These are phyloP conservation scores for Leishmania braziliensis DNA, from an alignment of 208 protist species.

Conservation along the genomic window DNA sequence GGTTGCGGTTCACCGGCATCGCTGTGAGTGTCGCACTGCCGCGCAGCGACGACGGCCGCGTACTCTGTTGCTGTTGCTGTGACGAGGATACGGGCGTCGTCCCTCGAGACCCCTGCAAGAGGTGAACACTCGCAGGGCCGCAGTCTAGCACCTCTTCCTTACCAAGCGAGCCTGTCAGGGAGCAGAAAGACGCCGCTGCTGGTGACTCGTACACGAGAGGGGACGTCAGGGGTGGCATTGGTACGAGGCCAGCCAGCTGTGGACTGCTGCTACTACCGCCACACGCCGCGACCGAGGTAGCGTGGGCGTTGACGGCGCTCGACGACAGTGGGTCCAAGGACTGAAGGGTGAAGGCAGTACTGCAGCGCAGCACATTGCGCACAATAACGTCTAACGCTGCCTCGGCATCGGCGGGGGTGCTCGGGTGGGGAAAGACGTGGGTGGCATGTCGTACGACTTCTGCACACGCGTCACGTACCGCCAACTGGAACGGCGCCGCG, in stretches of 20 bases:
- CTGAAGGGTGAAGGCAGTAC: slow-evolving; percentile 23
- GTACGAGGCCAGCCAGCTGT: neutral
- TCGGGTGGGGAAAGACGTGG: slow-evolving; percentile 38
- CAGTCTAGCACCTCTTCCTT: neutral
- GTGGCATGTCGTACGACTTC: slow-evolving; percentile 44
- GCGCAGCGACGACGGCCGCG: slow-evolving; percentile 23
- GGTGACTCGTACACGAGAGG: neutral
- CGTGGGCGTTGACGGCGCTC: slow-evolving; percentile 3
- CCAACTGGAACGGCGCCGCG: slow-evolving; percentile 41
- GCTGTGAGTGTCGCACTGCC: slow-evolving; percentile 20
- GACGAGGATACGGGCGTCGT: slow-evolving; percentile 1
- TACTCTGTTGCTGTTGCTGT: slow-evolving; percentile 12
- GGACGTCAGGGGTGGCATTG: slow-evolving; percentile 12
- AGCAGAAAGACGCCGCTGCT: neutral
- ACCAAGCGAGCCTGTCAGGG: neutral
- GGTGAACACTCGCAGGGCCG: neutral
- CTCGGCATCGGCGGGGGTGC: slow-evolving; percentile 30
- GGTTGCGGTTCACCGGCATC: slow-evolving; percentile 19
- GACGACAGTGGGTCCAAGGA: slow-evolving; percentile 28
- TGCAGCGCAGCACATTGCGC: slow-evolving; percentile 28
- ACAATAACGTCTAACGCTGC: slow-evolving; percentile 51
- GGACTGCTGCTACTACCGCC: slow-evolving; percentile 3
- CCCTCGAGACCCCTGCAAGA: neutral
- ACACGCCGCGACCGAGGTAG: neutral
- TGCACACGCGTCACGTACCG: slow-evolving; percentile 48